Conservation (phyloP, 1,139 yeast species). For the Candida neerlandica region DNA sequence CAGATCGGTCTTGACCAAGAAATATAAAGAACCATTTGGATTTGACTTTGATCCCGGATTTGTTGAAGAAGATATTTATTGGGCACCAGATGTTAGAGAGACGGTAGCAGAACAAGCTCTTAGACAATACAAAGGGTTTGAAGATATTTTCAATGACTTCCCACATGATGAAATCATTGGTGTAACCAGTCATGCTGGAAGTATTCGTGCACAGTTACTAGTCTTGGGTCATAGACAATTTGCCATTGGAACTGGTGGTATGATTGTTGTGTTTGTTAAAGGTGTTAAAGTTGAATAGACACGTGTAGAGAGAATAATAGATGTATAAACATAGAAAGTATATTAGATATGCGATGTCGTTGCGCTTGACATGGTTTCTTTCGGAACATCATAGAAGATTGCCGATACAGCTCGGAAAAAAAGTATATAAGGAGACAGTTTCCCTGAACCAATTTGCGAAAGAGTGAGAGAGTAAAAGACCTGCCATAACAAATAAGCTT, state of each 20-base stretch:
- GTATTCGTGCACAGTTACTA: slow-evolving; percentile 42
- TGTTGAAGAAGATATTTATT: slow-evolving; percentile 43
- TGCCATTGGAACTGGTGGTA: slow-evolving; percentile 48
- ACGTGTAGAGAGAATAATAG: not conserved
- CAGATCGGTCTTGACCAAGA: slow-evolving; percentile 30
- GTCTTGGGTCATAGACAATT: slow-evolving; percentile 45
- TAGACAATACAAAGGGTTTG: slow-evolving; percentile 39
- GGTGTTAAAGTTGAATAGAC: slow-evolving; percentile 21
- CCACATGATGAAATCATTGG: slow-evolving; percentile 27
- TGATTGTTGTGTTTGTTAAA: slow-evolving; percentile 46
- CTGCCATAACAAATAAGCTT: not conserved
- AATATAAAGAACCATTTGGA: slow-evolving; percentile 30
- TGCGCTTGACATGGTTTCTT: not conserved
- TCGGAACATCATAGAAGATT: not conserved
- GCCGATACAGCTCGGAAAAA: not conserved
- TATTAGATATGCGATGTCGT: too few species aligned
- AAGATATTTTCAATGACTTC: slow-evolving; percentile 30
- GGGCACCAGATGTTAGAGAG: slow-evolving; percentile 41
- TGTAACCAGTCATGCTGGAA: slow-evolving; percentile 43
- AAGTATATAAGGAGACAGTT: not conserved
- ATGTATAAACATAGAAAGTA: not conserved
- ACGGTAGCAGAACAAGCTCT: slow-evolving; percentile 43
- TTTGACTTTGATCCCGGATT: slow-evolving; percentile 42
- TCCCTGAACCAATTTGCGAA: not conserved
- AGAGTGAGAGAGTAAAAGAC: not conserved